Evolutionary conservation across 768 basidiomycete genomes (phyloP), one percentile per base, ranked within the genome.

Genomic region (Boletus reticuloceps): DNA sequence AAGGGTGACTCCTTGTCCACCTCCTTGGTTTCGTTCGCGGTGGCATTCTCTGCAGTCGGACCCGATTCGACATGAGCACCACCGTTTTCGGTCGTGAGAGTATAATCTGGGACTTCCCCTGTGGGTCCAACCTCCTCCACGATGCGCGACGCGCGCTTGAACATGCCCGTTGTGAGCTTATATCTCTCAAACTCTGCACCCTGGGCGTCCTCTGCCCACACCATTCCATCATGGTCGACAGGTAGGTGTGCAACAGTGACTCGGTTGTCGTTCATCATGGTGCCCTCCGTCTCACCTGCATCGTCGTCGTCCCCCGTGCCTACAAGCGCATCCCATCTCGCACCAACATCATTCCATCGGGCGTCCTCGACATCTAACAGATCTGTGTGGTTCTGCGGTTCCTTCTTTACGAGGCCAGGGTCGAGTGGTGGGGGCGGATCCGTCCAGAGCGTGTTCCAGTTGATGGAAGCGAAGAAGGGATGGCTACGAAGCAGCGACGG

Each of bases 371-470:
- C 54, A 31, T 68, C 64, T 10, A 50, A 50, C 17, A 53, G 17
- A 17, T 25, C 44, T 10, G 14, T 8, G 27, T 36, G 11, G 36
- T 69, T 65, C 16, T 60, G 62, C 11, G 64, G 59, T 31, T 78
- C 78, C 56, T 77, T 82, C 71, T 77, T 79, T 8, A 85, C 69
- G 9, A 85, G 72, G 6, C 88, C 88, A 13, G 80, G 70, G 67
- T 82, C 81, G 12, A 88, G 73, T 0, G 70, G 70, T 20, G 89
- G 89, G 6, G 79, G 75, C 7, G 81, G 74, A n/a, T 76, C 76
- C 0, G 76, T 82, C 89, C 89, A 91, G 5, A 91, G 73, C 0
- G 72, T 76, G 11, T 75, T 71, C 89, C 89, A 91, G 47, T 77
- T 72, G 50, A 88, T 74, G 17, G 71, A 58, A 17, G 73, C 68